Conservation (phyloP, 1,139 yeast species). For the Diutina neorugosa region DNA sequence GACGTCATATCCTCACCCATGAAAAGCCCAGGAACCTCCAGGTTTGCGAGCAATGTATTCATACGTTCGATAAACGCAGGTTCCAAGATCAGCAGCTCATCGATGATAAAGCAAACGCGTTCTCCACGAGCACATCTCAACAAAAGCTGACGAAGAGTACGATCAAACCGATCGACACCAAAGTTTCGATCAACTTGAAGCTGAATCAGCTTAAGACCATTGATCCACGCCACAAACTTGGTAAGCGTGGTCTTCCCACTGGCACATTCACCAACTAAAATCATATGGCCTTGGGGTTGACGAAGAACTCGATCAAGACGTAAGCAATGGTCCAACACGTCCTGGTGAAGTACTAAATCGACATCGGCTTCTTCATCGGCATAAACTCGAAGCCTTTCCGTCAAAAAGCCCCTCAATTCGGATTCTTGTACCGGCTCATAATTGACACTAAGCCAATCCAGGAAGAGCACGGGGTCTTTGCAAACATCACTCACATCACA, state of each 20-base stretch:
- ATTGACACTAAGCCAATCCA: constrained; percentile 61
- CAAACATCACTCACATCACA: constrained; percentile 24
- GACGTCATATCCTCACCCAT: constrained; percentile 57
- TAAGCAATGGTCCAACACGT: constrained; percentile 61
- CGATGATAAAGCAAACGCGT: constrained; percentile 60
- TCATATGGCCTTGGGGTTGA: constrained; percentile 85
- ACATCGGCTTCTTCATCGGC: constrained; percentile 66
- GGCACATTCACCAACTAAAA: constrained; percentile 76
- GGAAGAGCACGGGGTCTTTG: constrained; percentile 44
- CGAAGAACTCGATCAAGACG: constrained; percentile 73
- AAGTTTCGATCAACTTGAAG: constrained; percentile 47
- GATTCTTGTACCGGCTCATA: constrained; percentile 46
- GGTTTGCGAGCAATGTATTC: constrained; percentile 85
- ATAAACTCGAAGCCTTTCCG: constrained; percentile 57
- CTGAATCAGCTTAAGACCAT: constrained; percentile 56
- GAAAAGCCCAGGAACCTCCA: constrained; percentile 85
- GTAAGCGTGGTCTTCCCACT: constrained; percentile 74
- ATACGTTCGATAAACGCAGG: constrained; percentile 79
- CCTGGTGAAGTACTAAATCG: constrained; percentile 54
- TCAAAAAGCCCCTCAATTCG: constrained; percentile 38
- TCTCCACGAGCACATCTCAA: constrained; percentile 40
- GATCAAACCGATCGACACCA: constrained; percentile 54
- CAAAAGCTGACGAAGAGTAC: constrained; percentile 44
- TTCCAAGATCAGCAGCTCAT: constrained; percentile 69
- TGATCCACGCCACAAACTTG: constrained; percentile 85